Percentiles rank a stretch among this genome's conserved stretches.
These are phyloP conservation scores for Pseudonitzschia pungens DNA, from an alignment of 108 stramenopile species.

Conservation along the genomic window DNA sequence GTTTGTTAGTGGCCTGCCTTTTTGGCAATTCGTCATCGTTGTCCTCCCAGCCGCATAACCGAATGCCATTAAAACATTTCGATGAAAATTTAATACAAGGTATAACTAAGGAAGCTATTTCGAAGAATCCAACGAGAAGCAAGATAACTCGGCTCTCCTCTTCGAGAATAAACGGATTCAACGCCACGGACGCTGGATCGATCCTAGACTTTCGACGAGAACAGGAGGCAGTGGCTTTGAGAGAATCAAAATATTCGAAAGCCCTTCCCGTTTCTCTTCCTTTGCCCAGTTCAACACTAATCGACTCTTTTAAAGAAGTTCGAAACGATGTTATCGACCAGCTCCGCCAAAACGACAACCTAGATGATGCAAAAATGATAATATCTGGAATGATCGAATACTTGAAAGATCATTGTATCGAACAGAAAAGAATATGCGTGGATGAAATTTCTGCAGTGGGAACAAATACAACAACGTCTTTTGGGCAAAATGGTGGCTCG, in stretches of 20 bases:
- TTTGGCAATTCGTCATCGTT: constrained; percentile 7
- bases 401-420: constrained; percentile 8
- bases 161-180: too few relatives aligned
- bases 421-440: neutral
- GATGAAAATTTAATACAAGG: neutral
- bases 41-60: constrained; percentile 6
- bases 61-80: neutral
- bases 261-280: neutral
- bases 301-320: constrained; percentile 7
- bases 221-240: neutral
- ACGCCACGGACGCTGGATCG: neutral
- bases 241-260: neutral
- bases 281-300: neutral
- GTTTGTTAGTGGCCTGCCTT: constrained; percentile 8
- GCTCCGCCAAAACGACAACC: constrained; percentile 11
- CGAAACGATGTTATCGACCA: constrained; percentile 15
- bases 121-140: neutral
- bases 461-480: neutral
- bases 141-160: too few relatives aligned
- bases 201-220: neutral
- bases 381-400: constrained; percentile 27
- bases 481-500: neutral
- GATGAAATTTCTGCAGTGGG: too few relatives aligned
- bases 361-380: constrained; percentile 23
- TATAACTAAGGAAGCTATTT: neutral